phyloP scores from a whole-genome alignment of 1,284 basidiomycete genomes.

The Marasmius sp. region DNA sequence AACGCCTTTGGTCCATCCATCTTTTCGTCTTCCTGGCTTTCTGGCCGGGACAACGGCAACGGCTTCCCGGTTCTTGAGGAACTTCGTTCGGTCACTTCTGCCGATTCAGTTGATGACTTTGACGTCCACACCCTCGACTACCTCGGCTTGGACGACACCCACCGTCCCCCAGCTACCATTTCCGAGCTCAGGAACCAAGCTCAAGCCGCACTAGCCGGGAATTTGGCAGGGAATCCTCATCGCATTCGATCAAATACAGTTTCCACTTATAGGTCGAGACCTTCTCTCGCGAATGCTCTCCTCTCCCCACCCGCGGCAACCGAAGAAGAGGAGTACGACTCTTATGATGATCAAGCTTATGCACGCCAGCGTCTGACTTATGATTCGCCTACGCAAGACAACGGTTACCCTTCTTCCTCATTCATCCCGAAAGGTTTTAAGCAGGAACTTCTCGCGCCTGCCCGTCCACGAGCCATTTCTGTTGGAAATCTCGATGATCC shows the following conservation, averaged over 20 bases:
- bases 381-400: constrained; percentile 50
- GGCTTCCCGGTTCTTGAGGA: constrained; percentile 73
- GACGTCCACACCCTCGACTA: constrained; percentile 94
- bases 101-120: constrained; percentile 83
- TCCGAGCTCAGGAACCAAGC: constrained; percentile 84
- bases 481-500: constrained; percentile 87
- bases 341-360: constrained; percentile 54
- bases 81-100: constrained; percentile 74
- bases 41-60: constrained; percentile 56
- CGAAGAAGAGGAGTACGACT: constrained; percentile 73
- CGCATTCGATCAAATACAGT: constrained; percentile 88
- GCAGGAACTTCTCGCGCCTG: constrained; percentile 62
- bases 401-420: constrained; percentile 51
- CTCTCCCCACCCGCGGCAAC: constrained; percentile 61
- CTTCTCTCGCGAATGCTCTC: constrained; percentile 53
- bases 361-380: constrained; percentile 58
- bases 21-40: constrained; percentile 86
- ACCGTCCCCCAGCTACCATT: constrained; percentile 73
- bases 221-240: constrained; percentile 69
- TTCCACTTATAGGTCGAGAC: constrained; percentile 74
- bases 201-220: constrained; percentile 84
- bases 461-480: constrained; percentile 86
- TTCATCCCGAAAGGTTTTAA: constrained; percentile 76
- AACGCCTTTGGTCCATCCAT: constrained; percentile 87
- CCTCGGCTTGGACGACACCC: constrained; percentile 83